Percentiles rank a stretch among this genome's conserved stretches.
Evolutionary conservation across 192 early-diverging fungal species (phyloP).

Genomic region (Thamnidium elegans): DNA sequence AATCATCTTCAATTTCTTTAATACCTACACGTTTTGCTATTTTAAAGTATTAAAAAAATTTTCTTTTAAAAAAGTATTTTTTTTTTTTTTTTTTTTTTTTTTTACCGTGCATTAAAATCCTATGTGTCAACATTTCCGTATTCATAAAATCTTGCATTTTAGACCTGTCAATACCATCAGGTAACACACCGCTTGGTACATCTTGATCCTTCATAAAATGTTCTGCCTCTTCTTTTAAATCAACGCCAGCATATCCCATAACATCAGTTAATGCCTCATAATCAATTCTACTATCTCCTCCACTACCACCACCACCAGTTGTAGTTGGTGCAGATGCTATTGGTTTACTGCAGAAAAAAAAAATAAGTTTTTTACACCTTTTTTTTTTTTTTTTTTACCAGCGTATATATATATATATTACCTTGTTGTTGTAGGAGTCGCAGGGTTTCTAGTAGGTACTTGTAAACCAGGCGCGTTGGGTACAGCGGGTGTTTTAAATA

Average conservation of each 20-base stretch:
- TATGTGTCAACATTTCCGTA: slow-evolving; percentile 28
- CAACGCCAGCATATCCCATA: slow-evolving; percentile 75
- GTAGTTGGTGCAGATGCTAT: background rate
- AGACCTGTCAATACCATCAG: slow-evolving; percentile 36
- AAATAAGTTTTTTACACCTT: background rate
- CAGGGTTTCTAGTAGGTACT: slow-evolving; percentile 23
- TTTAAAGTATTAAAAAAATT: too few relatives aligned
- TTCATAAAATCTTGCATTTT: slow-evolving; percentile 53
- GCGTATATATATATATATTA: background rate
- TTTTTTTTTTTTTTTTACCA: background rate
- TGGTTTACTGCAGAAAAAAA: slow-evolving; percentile 12
- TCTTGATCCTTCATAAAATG: slow-evolving; percentile 37
- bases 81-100: background rate
- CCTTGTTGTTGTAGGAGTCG: slow-evolving; percentile 5
- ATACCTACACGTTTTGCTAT: slow-evolving; percentile 37
- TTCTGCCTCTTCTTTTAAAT: slow-evolving; percentile 55
- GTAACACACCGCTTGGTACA: slow-evolving; percentile 1
- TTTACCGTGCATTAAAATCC: slow-evolving; percentile 45
- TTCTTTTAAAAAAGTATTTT: too few relatives aligned
- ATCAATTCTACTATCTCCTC: slow-evolving; percentile 35
- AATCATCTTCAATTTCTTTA: slow-evolving; percentile 55
- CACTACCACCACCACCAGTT: background rate
- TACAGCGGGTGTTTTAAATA: slow-evolving; percentile 20
- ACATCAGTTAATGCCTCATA: slow-evolving; percentile 69
- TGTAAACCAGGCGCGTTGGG: slow-evolving; percentile 33